Evolutionary conservation across 495 filamentous ascomycete species (phyloP).

Genomic region (Xylaria palmicola): DNA sequence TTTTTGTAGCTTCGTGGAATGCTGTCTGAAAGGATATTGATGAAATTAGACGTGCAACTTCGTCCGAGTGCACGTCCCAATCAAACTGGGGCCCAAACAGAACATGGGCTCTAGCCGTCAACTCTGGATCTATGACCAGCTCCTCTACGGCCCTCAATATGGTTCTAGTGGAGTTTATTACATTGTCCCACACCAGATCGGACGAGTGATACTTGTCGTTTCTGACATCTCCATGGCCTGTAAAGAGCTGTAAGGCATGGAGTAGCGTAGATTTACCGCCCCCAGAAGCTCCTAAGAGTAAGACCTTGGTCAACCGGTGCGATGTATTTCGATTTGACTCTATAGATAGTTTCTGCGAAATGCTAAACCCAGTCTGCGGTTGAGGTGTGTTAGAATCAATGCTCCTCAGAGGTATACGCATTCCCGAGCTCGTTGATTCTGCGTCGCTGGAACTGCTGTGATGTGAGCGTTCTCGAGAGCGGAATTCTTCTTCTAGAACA

Average conservation of each 20-base stretch:
- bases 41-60: background rate
- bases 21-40: background rate
- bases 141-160: background rate
- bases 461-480: background rate
- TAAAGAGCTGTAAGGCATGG: background rate
- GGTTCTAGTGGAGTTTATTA: background rate
- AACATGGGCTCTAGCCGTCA: background rate
- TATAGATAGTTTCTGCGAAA: background rate
- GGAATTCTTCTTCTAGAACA: background rate
- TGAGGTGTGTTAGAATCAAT: background rate
- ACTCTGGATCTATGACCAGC: background rate
- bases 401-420: background rate
- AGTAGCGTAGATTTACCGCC: background rate
- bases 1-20: background rate
- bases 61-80: background rate
- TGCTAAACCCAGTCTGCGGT: background rate
- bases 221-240: background rate
- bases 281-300: conserved; percentile 3
- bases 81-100: background rate
- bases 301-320: background rate
- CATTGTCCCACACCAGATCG: background rate
- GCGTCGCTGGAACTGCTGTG: background rate
- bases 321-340: too few relatives aligned
- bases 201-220: background rate
- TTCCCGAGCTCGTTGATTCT: background rate